Evolutionary conservation across 139 green algal genomes (phyloP).

Genomic region (Edaphochlamys debaryana): DNA sequence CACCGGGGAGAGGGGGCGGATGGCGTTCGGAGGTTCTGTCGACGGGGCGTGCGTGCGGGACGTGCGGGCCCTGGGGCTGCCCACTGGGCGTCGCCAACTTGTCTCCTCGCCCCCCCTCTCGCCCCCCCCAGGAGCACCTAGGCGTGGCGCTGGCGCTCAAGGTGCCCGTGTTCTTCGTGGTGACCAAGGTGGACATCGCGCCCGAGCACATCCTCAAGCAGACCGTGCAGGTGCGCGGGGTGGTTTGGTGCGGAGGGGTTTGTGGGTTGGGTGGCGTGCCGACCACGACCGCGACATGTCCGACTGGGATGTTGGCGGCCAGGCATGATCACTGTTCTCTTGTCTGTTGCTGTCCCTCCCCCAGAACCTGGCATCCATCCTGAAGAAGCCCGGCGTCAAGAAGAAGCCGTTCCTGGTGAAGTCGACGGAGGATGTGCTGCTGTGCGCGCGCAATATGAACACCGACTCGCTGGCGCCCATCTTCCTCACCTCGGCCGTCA

Average conservation of each 20-base stretch:
- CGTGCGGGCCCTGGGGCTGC: too few species aligned
- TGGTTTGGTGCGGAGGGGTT: too few species aligned
- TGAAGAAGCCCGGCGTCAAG: constrained; percentile 90
- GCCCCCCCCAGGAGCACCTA: constrained; percentile 90
- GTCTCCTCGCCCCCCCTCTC: too few species aligned
- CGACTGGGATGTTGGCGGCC: too few species aligned
- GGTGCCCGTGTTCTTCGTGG: constrained; percentile 90
- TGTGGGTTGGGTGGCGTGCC: too few species aligned
- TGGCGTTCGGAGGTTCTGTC: too few species aligned
- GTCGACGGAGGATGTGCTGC: constrained; percentile 83
- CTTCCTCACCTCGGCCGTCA: constrained; percentile 92
- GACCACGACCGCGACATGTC: too few species aligned
- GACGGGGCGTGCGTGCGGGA: too few species aligned
- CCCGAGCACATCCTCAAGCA: constrained; percentile 90
- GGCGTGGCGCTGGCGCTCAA: constrained; percentile 91
- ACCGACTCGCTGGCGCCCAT: constrained; percentile 88
- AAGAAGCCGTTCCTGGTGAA: constrained; percentile 87
- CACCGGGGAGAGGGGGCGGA: too few species aligned
- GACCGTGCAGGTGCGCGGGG: constrained; percentile 70
- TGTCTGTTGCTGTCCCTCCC: too few species aligned
- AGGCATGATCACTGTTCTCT: too few species aligned
- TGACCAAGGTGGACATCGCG: constrained; percentile 92
- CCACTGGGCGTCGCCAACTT: too few species aligned
- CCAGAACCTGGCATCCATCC: constrained; percentile 74
- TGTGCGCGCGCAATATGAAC: constrained; percentile 86